phyloP scores from a whole-genome alignment of 1,139 yeast genomes.

The Yamadazyma siamensis region DNA sequence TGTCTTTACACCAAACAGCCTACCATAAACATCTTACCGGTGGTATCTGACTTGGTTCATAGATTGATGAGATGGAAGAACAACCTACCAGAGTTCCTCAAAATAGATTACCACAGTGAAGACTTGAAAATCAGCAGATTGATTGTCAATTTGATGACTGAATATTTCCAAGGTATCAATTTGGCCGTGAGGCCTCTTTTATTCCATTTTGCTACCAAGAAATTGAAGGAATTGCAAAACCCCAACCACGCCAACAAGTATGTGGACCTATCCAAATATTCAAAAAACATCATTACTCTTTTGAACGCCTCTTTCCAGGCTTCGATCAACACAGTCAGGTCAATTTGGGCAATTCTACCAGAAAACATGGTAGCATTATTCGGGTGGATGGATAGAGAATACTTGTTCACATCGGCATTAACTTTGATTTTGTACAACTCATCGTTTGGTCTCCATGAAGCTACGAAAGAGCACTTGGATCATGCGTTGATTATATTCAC shows the following conservation, averaged over 20 bases:
- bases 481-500: conserved; percentile 70
- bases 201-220: conserved; percentile 74
- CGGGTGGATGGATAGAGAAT: conserved; percentile 90
- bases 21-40: conserved; percentile 67
- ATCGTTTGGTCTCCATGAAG: conserved; percentile 80
- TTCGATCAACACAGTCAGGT: conserved; percentile 72
- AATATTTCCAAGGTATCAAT: conserved; percentile 82
- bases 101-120: conserved; percentile 58
- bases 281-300: conserved; percentile 63
- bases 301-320: conserved; percentile 83
- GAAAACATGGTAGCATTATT: conserved; percentile 78
- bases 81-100: conserved; percentile 59
- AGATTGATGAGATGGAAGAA: conserved; percentile 70
- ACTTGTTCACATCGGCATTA: conserved; percentile 75
- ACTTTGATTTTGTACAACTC: conserved; percentile 74
- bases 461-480: conserved; percentile 68
- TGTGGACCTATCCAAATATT: conserved; percentile 65
- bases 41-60: conserved; percentile 67
- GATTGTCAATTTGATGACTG: conserved; percentile 77
- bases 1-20: conserved; percentile 77
- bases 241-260: conserved; percentile 46
- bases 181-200: conserved; percentile 77
- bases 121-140: conserved; percentile 61
- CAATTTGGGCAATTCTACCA: conserved; percentile 69
- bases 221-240: conserved; percentile 51